Base-by-base conservation (phyloP, 129 eudicot species). In the Sambucus nigra region DNA sequence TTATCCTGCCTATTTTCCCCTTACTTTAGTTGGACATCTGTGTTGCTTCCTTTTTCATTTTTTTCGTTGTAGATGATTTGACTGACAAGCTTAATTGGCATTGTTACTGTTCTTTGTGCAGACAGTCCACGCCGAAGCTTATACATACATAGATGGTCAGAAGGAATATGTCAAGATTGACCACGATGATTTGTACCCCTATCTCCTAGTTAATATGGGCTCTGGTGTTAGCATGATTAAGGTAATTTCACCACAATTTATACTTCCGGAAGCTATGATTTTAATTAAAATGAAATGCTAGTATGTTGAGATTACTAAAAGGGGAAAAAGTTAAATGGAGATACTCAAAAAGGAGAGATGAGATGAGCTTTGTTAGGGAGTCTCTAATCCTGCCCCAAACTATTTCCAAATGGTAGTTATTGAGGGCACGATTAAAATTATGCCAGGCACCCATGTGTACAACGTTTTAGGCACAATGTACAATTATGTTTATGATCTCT, bases 221-320 rank as follows among this genome's bases (percentile, higher is more conserved):
- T 91, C 98, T 50, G 98, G 98, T 47, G 95, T 91, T 58, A 91
- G 98, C 88, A 91, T 91, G 95, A 91, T 91, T 60, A 91, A 91
- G 98, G 98, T 91, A 65, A 47, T 31, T 39, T 61, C 16, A 7
- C 47, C 25, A 25, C 25, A 21, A 3, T 47, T 40, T 19, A 2
- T 35, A 59, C 32, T 4, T 29, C 26, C 44, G 42, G 8, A 35
- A 38, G 6, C 44, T 18, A 20, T 25, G 14, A 44, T 32, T 49
- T 21, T 11, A 7, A 4, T 25, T 41, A 26, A n/a, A 26, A 17
- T 64, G 41, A 27, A 54, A 51, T 35, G 14, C 24, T 16, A 38
- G 41, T 4, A 25, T 25, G 15, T n/a, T 20, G 35, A 42, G 52
- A 24, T 42, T 8, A 29, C 8, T 29, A 4, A 3, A 29, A 29